Base-by-base conservation (phyloP, 306 rosid genomes). In the Cicer judaicum region DNA sequence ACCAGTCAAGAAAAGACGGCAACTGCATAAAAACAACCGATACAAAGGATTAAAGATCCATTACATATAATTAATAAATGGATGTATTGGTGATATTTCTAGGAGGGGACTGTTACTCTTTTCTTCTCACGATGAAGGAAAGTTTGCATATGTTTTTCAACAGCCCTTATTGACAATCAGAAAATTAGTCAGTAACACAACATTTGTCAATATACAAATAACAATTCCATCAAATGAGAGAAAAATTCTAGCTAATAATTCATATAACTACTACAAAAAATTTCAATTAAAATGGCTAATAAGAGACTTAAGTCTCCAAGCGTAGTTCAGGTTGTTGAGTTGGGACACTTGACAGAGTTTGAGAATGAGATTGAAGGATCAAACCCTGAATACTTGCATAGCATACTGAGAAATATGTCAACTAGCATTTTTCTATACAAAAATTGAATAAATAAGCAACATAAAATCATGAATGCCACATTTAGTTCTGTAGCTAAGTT, bases 1-100 rank as follows among this genome's bases (percentile, higher is more conserved):
- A 95, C 95, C 97, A 95, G 72, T 95, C 91, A 55, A 95, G 82
- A 78, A 90, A 85, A 52, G 96, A 87, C 43, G 99, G 99, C 73
- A 90, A 77, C 97, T 94, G 48, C 1, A 11, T 12, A 7, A 43
- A 29, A 48, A 10, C 53, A 42, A 16, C 8, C 41, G 3, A 67
- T 21, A 24, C 8, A 12, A 47, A 46, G 21, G 21, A 21, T 67
- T 46, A 7, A 46, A 67, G n/a, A 67, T 13, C 4, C 13, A 7
- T 24, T 24, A 67, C 57, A 67, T 66, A 11, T 66, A 11, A 5
- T 10, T 10, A 40, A 65, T 10, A 10, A 18, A 42, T 64, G 53
- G 16, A 42, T 44, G 11, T 4, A 67, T 13, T 24, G 21, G 56
- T 29, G 39, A 44, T 67, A 11, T 36, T 6, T 6, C 7, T 34